Evolutionary conservation across 75 land plant genomes (phyloP).

Genomic region (Adiantum capillusveneris): DNA sequence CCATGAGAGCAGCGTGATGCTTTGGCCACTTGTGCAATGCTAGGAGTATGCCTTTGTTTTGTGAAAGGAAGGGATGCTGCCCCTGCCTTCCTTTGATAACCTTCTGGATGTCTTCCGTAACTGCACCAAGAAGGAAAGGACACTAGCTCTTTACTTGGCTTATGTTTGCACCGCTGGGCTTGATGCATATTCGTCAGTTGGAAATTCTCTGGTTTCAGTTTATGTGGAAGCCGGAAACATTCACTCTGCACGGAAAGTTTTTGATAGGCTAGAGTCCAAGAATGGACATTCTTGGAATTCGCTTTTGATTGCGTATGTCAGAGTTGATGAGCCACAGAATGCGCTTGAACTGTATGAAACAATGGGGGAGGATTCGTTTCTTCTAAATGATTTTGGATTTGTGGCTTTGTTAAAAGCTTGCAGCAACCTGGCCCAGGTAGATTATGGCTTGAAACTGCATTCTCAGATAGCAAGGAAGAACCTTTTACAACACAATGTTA

Average conservation of each 20-base stretch:
- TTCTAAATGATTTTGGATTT: constrained; percentile 38
- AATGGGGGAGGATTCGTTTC: constrained; percentile 11
- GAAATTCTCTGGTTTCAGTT: constrained; percentile 35
- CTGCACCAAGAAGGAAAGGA: too few species aligned
- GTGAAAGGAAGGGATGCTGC: too few species aligned
- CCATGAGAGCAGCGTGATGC: too few species aligned
- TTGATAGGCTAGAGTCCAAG: constrained; percentile 17
- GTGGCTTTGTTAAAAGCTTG: constrained; percentile 41
- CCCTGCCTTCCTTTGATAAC: too few species aligned
- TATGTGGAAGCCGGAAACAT: constrained; percentile 32
- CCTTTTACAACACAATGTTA: background rate
- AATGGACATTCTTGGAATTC: constrained; percentile 35
- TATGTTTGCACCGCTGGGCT: background rate
- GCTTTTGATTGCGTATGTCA: constrained; percentile 29
- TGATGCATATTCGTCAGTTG: constrained; percentile 10
- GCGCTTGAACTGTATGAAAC: constrained; percentile 24
- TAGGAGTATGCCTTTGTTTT: too few species aligned
- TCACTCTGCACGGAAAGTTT: constrained; percentile 12
- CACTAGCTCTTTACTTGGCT: too few species aligned
- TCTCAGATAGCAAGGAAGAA: constrained; percentile 6
- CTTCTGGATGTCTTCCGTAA: too few species aligned
- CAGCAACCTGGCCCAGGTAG: constrained; percentile 19
- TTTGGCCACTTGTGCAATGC: too few species aligned
- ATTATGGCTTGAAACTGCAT: constrained; percentile 53
- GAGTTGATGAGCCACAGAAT: constrained; percentile 14